Evolutionary conservation across 2,329 filamentous ascomycete genomes (phyloP).

Genomic region (Ascochyta pisi): DNA sequence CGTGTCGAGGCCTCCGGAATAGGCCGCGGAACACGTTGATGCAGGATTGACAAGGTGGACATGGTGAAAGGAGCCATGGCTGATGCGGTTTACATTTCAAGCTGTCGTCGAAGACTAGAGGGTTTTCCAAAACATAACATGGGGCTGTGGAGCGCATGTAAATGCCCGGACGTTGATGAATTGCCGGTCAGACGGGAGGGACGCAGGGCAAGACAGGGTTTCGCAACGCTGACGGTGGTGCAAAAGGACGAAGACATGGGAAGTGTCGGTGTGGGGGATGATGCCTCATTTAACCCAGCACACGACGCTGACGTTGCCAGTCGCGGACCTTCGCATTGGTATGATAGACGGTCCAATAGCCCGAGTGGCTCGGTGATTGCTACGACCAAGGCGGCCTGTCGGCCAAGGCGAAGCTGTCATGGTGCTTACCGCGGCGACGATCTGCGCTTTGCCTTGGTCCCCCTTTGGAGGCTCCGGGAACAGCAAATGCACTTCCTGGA

Average conservation of each 20-base stretch:
- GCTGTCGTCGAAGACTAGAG: neutral
- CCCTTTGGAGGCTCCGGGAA: slow-evolving; percentile 8
- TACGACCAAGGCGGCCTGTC: slow-evolving; percentile 21
- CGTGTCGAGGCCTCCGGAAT: slow-evolving; percentile 29
- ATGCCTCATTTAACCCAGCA: slow-evolving; percentile 5
- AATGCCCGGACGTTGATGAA: neutral
- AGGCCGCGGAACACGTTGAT: slow-evolving; percentile 29
- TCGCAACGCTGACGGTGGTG: slow-evolving; percentile 12
- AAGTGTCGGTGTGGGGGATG: slow-evolving; percentile 9
- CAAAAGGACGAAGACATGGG: neutral
- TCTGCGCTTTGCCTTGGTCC: slow-evolving; percentile 6
- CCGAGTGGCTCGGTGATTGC: slow-evolving; percentile 1
- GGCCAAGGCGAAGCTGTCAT: slow-evolving; percentile 25
- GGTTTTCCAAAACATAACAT: neutral
- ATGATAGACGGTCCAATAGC: slow-evolving; percentile 7
- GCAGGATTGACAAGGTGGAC: slow-evolving; percentile 14
- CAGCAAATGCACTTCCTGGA: slow-evolving; percentile 1
- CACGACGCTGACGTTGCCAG: slow-evolving; percentile 8
- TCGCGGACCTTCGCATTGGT: neutral
- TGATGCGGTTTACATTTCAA: slow-evolving; percentile 8
- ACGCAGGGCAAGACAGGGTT: neutral
- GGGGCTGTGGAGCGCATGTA: neutral
- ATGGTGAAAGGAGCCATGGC: slow-evolving; percentile 35
- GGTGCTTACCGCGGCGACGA: slow-evolving; percentile 27
- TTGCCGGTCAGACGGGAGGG: neutral